Base-by-base conservation (phyloP, 441 rosid genomes). In the Erysimum cheiri region DNA sequence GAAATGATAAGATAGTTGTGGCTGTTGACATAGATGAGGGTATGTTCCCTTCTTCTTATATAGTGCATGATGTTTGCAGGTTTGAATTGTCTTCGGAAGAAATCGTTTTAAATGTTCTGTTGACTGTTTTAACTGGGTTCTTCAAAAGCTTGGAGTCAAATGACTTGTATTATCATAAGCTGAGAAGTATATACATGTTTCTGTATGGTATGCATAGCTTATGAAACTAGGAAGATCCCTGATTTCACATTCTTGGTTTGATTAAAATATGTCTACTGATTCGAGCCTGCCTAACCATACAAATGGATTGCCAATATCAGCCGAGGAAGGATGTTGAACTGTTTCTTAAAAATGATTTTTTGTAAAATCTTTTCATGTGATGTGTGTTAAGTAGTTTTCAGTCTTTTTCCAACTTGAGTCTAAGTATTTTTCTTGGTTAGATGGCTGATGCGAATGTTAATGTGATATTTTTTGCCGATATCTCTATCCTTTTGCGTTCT, bases 1-100 rank as follows among this genome's bases (percentile, higher is more conserved):
- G 75, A 24, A 76, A 62, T 5, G 92, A 85, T 64, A 94, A 85
- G 75, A 60, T 89, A 2, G 83, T 80, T 41, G 99, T 95, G 31
- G 99, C 99, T 13, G 99, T 95, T 53, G 99, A 95, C 60, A 90
- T 95, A 2, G 99, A 92, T 58, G 99, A 95, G 77, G 99, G 99
- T 94, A 79, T 73, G 59, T 9, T 79, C 2, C 8, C 41, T 13
- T 44, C 57, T 3, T 64, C n/a, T 12, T 58, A n/a, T 64, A 8
- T 24, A 9, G 3, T 46, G 31, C 22, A 19, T 65, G 32, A 28
- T 68, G 22, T 46, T 17, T 58, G 24, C 29, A 48, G 17, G 29
- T 52, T 50, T 54, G 19, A 43, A 11, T 6, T 52, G 46, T 49
- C 60, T 36, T 19, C 19, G 26, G 29, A 26, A 12, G 47, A 19